Percentiles rank a stretch among this genome's conserved stretches.
phyloP scores from a whole-genome alignment of 2,329 filamentous ascomycete species.

The Rachicladosporium sp. region DNA sequence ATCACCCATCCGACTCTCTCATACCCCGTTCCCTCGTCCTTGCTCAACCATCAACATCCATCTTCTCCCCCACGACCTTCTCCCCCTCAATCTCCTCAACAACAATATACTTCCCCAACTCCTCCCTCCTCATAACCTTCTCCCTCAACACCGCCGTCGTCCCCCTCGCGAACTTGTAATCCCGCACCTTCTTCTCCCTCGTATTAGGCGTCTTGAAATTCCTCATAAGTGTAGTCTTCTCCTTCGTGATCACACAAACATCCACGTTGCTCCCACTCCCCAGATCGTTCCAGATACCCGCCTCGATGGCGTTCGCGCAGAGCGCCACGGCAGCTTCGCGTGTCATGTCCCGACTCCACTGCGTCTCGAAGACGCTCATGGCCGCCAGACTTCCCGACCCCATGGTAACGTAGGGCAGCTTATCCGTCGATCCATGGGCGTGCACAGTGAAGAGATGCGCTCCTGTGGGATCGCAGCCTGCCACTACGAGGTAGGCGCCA shows the following conservation, averaged over 20 bases:
- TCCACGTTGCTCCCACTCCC: conserved; percentile 97
- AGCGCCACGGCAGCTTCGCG: conserved; percentile 73
- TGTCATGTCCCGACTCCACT: conserved; percentile 72
- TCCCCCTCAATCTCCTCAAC: conserved; percentile 71
- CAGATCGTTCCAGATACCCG: conserved; percentile 97
- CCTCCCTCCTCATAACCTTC: conserved; percentile 87
- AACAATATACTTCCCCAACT: conserved; percentile 86
- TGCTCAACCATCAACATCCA: conserved; percentile 45
- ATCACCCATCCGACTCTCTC: too few species aligned
- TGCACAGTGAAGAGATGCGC: conserved; percentile 95
- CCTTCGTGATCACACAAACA: conserved; percentile 84
- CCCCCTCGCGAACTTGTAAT: conserved; percentile 79
- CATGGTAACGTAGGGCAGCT: conserved; percentile 99
- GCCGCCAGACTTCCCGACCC: conserved; percentile 89
- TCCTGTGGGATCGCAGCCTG: conserved; percentile 91
- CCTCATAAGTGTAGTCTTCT: conserved; percentile 86
- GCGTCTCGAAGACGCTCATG: conserved; percentile 96
- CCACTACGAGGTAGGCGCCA: conserved; percentile 93
- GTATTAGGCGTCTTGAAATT: conserved; percentile 92
- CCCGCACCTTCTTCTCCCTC: conserved; percentile 79
- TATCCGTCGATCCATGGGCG: conserved; percentile 95
- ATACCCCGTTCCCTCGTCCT: too few species aligned
- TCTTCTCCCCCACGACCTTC: conserved; percentile 44
- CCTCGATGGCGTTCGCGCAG: conserved; percentile 75
- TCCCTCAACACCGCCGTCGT: conserved; percentile 95